Evolutionary conservation across 495 filamentous ascomycete species (phyloP).

Genomic region (Aspergillus biplanus): DNA sequence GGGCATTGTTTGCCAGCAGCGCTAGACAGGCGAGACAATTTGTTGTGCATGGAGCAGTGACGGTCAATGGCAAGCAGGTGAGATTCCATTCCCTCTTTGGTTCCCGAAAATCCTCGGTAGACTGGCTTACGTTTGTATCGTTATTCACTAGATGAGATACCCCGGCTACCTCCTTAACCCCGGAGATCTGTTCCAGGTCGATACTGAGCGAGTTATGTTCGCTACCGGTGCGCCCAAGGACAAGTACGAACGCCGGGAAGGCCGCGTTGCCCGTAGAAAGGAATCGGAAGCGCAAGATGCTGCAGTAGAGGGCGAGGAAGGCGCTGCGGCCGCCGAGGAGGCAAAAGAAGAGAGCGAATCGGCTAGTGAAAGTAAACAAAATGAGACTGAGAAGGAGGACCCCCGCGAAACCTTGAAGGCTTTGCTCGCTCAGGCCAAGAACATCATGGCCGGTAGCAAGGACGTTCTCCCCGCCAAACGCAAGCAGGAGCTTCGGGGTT

Average conservation of each 20-base stretch:
- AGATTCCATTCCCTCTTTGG: conserved; percentile 15
- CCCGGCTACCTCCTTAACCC: conserved; percentile 96
- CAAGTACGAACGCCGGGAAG: conserved; percentile 48
- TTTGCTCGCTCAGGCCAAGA: conserved; percentile 58
- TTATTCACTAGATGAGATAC: conserved; percentile 73
- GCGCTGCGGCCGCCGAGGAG: conserved; percentile 34
- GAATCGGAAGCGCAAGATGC: conserved; percentile 29
- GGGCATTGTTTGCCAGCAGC: conserved; percentile 92
- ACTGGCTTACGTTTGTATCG: not conserved
- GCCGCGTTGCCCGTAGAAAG: conserved; percentile 36
- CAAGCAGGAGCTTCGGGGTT: conserved; percentile 64
- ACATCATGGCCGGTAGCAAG: conserved; percentile 52
- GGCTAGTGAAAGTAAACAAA: conserved; percentile 28
- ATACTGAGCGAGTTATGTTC: conserved; percentile 81
- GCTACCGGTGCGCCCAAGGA: conserved; percentile 79
- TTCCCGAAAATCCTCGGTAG: not conserved
- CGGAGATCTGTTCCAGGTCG: conserved; percentile 96
- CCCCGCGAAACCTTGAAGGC: conserved; percentile 50
- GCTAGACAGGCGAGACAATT: conserved; percentile 94
- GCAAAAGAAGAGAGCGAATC: conserved; percentile 29
- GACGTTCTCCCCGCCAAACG: conserved; percentile 57
- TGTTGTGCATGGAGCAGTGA: conserved; percentile 88
- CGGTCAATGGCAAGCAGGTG: conserved; percentile 95
- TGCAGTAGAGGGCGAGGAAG: conserved; percentile 26
- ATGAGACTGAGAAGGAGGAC: conserved; percentile 33